Base-by-base conservation (phyloP, 805 yeast species). In the Saccharomycopsis guyanensis region DNA sequence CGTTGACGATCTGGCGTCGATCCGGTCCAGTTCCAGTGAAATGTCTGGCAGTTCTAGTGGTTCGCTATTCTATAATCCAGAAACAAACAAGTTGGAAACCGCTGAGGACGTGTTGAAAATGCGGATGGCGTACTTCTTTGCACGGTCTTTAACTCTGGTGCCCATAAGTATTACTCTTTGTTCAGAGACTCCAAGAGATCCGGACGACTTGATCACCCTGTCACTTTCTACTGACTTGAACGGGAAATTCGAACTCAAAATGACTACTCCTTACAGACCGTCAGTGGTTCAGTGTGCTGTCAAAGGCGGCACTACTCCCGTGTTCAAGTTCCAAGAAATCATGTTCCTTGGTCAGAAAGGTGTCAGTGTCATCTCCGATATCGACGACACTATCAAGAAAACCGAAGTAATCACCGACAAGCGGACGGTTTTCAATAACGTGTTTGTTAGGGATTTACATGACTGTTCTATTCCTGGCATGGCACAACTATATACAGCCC, bases 361-460 rank as follows among this genome's bases (percentile, higher is more conserved):
- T 0, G 66, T 81, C 19, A 86, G 85, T 10, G 62, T 93, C 1
- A 88, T 93, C 19, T 80, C 89, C 56, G 99, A 93, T 61, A 81
- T 93, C 36, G 99, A 93, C 60, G 99, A 93, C 59, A 93, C 99
- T 0, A 80, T 91, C 31, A 84, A 93, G 57, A 70, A 77, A 36
- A 88, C 98, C 0, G 97, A 97, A 2, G 91, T 93, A 0, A 72
- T 85, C 29, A 91, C 91, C 1, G 95, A 89, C 51, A 88, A 86
- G 63, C 71, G 94, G 49, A 86, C 84, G 34, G 70, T 91, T 53
- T 79, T 93, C 63, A 71, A 82, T 49, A 89, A 84, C 57, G 80
- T 88, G 0, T 78, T 93, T 49, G 73, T 84, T 2, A 78, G 76
- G 39, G 81, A 79, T 36, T 76, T 76, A 43, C 62, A 70, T 3